Percentiles rank a stretch among this genome's conserved stretches.
phyloP scores from a whole-genome alignment of 2,329 filamentous ascomycete species.

The Pseudogymnoascus sp. region DNA sequence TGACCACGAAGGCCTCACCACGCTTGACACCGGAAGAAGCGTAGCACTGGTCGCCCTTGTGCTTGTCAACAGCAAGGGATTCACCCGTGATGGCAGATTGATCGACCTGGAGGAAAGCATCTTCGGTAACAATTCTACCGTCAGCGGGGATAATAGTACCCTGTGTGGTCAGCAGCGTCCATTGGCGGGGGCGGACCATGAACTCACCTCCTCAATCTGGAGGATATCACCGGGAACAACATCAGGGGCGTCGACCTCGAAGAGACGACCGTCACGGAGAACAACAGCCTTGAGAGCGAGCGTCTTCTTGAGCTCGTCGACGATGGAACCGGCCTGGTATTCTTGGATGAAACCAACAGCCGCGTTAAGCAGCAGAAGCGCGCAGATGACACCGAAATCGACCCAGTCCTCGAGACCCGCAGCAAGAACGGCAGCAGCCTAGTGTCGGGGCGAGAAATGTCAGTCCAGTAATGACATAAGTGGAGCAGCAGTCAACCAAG shows the following conservation, averaged over 20 bases:
- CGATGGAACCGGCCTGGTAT: slow-evolving; percentile 82
- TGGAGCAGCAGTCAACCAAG: background rate
- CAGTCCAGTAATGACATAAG: slow-evolving; percentile 1
- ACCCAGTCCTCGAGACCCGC: slow-evolving; percentile 84
- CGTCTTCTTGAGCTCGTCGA: slow-evolving; percentile 86
- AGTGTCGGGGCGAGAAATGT: slow-evolving; percentile 14
- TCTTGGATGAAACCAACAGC: slow-evolving; percentile 82
- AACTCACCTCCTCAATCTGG: slow-evolving; percentile 66
- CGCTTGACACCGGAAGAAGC: slow-evolving; percentile 86
- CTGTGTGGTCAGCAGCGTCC: slow-evolving; percentile 25
- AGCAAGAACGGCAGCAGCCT: slow-evolving; percentile 66
- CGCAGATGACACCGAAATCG: slow-evolving; percentile 88
- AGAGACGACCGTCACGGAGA: slow-evolving; percentile 69
- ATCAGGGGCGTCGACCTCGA: slow-evolving; percentile 74
- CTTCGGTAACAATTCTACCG: slow-evolving; percentile 75
- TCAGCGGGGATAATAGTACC: slow-evolving; percentile 89
- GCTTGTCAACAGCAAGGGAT: slow-evolving; percentile 85
- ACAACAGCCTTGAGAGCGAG: slow-evolving; percentile 82
- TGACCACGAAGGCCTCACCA: slow-evolving; percentile 75
- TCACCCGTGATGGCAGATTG: slow-evolving; percentile 90
- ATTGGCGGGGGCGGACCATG: background rate
- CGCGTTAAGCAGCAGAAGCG: slow-evolving; percentile 75
- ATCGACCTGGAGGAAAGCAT: slow-evolving; percentile 81
- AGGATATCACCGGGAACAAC: slow-evolving; percentile 88
- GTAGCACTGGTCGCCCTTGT: slow-evolving; percentile 72